Evolutionary conservation across 1,284 basidiomycete genomes (phyloP), one percentile per base, ranked within the genome.

Genomic region (Fereydounia khargensis): DNA sequence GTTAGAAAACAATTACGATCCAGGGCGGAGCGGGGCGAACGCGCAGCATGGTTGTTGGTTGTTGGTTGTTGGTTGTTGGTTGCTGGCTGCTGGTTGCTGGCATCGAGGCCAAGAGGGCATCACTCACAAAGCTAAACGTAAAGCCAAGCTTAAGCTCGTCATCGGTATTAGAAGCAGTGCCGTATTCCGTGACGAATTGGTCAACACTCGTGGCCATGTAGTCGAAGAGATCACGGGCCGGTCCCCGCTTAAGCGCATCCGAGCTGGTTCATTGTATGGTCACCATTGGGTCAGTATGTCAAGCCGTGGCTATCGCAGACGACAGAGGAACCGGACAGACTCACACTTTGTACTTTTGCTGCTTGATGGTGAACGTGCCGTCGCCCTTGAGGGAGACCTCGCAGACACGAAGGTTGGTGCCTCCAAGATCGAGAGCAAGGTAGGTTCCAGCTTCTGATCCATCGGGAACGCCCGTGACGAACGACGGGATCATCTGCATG

Each of bases 161-260:
- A 33, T 54, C 55, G n/a, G n/a, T n/a, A 22, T 56, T 53, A 18
- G 45, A 50, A 4, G 78, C 47, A 57, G 80, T 74, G 68, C 81
- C 60, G 73, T 82, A 68, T 47, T 86, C 83, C n/a, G 85, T 92
- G 48, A 98, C 80, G 79, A 98, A 98, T 9, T 86, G 85, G 73
- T 94, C 90, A 23, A 98, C 91, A 6, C 89, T 92, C 65, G 91
- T 88, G 22, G 95, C 95, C 64, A 98, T 88, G 79, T 95, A 98
- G 78, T 95, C 63, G 32, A 73, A 70, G 10, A 73, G 57, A 42
- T 65, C 50, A 16, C 35, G 31, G 4, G 41, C 53, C 10, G 65
- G 66, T 1, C 70, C 70, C n/a, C 42, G 56, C 57, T 73, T 70
- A 47, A 70, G 68, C 42, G 42, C 45, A 35, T 73, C 66, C 18